Conservation (phyloP, 495 filamentous ascomycete species). For the Achaetomiella virescens region DNA sequence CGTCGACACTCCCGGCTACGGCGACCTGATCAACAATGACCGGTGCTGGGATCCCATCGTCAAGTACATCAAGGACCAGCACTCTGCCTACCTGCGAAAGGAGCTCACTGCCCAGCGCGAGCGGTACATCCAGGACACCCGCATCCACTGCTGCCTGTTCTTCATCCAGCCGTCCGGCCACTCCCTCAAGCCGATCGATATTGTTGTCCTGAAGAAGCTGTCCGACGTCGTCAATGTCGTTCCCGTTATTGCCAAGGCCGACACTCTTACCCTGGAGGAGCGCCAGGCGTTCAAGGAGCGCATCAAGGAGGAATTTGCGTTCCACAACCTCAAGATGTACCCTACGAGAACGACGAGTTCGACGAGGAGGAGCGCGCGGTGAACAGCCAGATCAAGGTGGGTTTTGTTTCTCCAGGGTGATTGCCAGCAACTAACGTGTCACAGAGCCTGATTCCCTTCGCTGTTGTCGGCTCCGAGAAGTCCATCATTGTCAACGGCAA, state of each 20-base stretch:
- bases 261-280: constrained; percentile 94
- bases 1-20: constrained; percentile 96
- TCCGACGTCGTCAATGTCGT: constrained; percentile 99
- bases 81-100: constrained; percentile 98
- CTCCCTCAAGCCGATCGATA: constrained; percentile 97
- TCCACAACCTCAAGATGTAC: constrained; percentile 99
- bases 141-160: constrained; percentile 99
- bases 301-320: constrained; percentile 98
- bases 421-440: constrained; percentile 8
- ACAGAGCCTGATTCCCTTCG: constrained; percentile 92
- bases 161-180: constrained; percentile 99
- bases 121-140: constrained; percentile 97
- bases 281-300: constrained; percentile 93
- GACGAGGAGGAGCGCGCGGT: constrained; percentile 92
- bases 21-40: constrained; percentile 99
- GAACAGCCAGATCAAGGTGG: constrained; percentile 92
- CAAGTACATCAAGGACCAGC: constrained; percentile 99
- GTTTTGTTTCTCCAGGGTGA: constrained; percentile 12
- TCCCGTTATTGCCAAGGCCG: constrained; percentile 96
- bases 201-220: constrained; percentile 97
- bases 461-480: constrained; percentile 96
- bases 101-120: constrained; percentile 99
- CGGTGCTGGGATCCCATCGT: constrained; percentile 99
- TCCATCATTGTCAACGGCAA: constrained; percentile 95
- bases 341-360: constrained; percentile 99